Evolutionary conservation across 2,329 filamentous ascomycete genomes (phyloP), one percentile per base, ranked within the genome.

Genomic region (Gliomastix tumulicola): DNA sequence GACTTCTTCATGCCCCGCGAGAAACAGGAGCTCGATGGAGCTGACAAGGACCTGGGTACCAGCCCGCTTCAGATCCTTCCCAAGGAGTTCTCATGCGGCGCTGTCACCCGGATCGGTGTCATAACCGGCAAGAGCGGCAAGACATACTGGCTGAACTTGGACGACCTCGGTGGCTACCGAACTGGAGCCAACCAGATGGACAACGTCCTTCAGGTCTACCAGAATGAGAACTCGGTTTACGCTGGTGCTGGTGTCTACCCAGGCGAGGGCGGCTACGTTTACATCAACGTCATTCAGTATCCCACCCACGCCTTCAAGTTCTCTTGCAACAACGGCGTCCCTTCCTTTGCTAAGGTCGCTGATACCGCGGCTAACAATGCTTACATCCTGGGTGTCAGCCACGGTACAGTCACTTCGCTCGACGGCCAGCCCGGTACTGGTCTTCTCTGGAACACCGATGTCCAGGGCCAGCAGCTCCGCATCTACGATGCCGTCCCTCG

Each of bases 281-380:
- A 69, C 48, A 65, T 68, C 46, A 66, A 66, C 11, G 53, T 76
- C 6, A 74, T 77, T 36, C 63, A 69, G 44, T 71, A 69, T 44
- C 63, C 67, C 12, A 71, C 71, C 1, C 64, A 71, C 34, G 70
- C 75, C 15, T 78, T 76, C 61, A 72, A 76, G 44, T 78, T 78
- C 48, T 65, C 67, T 3, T 76, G 71, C 48, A 56, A 62, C 41
- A 54, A 56, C 17, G 73, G 72, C 4, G 60, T 68, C 9, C 68
- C 74, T 1, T 62, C 63, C 3, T 77, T 79, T 35, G 66, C 69
- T 17, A 69, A 72, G 45, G 66, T 75, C 2, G 68, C 68, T 5
- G 63, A 69, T 37, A 69, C 63, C 4, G 60, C 65, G 0, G 62
- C 67, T 17, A 60, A 50, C 30, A 76, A 74, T 34, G 69, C 71